Base-by-base conservation (phyloP, 257 asterid genomes). In the Paraleonurus japonicus region DNA sequence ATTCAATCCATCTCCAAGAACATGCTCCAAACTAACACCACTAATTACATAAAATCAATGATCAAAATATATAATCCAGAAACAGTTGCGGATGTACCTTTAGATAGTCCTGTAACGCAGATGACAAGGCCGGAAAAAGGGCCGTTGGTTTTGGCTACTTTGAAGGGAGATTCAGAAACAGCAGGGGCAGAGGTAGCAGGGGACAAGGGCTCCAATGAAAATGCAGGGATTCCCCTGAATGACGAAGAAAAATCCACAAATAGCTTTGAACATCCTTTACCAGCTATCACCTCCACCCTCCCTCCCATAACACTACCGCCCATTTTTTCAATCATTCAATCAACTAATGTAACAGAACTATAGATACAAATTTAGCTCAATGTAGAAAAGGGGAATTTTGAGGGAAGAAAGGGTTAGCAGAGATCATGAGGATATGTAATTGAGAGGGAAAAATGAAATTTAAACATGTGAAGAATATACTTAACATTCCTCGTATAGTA, bases 91-190 rank as follows among this genome's bases (percentile, higher is more conserved):
- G 5, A 3, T 7, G 7, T 61, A 94, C 97, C 98, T 88, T 86
- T 91, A 30, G 97, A 87, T 12, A 94, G 92, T 15, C 98, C 97
- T 4, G 98, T 94, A 16, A 94, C 97, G 53, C 98, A 94, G 39
- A 94, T 84, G 72, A 91, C 87, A 75, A 94, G 95, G 28, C 98
- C 97, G 15, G 90, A 84, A 67, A 94, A 87, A 1, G 97, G 96
- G 7, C 89, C 81, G 5, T 53, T 62, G 53, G 89, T 55, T 63
- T 75, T 80, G 61, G 72, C 65, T 30, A 72, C 39, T 62, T 64
- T 74, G 57, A 71, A 72, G 4, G 81, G 81, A 64, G 87, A 78
- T 71, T 85, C 84, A 51, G 85, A 77, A 76, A 75, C 74, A 48
- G 66, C 67, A 35, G 89, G 62, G 78, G 69, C 75, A 43, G 85